These are phyloP conservation scores for Symbiodinium pilosum DNA, from an alignment of 73 alveolate species.

Conservation along the genomic window DNA sequence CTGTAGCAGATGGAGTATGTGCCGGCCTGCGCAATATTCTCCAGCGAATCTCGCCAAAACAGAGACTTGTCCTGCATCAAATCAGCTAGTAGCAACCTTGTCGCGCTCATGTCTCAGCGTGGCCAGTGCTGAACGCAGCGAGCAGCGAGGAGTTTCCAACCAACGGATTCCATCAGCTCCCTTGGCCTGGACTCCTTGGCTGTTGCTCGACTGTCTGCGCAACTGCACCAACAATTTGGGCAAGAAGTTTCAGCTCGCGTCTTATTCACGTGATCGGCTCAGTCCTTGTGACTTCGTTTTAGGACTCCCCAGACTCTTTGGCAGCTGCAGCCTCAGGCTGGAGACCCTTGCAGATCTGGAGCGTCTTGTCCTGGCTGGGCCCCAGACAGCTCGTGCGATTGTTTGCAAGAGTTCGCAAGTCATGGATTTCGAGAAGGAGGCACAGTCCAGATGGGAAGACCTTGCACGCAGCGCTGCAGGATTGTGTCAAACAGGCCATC, in stretches of 20 bases:
- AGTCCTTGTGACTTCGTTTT: too few species aligned
- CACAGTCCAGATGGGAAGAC: neutral
- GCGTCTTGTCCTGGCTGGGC: slow-evolving; percentile 53
- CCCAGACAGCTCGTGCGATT: slow-evolving; percentile 11
- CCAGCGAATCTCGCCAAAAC: neutral
- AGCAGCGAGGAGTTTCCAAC: neutral
- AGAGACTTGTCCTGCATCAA: neutral
- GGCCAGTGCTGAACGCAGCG: too few species aligned
- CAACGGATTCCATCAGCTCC: neutral
- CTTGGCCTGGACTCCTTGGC: slow-evolving; percentile 48
- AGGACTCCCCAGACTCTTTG: too few species aligned
- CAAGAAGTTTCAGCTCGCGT: slow-evolving; percentile 29
- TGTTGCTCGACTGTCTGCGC: slow-evolving; percentile 25
- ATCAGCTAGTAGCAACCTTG: too few species aligned
- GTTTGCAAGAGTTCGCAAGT: neutral
- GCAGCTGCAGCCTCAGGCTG: neutral
- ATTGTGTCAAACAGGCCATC: neutral
- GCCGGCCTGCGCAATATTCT: neutral
- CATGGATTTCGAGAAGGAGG: slow-evolving; percentile 6
- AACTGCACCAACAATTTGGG: neutral
- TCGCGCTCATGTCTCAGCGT: too few species aligned
- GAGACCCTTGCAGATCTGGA: slow-evolving; percentile 79
- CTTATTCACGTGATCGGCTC: neutral
- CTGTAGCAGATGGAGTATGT: neutral
- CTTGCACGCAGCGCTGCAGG: neutral